Evolutionary conservation across 495 filamentous ascomycete genomes (phyloP).

Genomic region (Jackrogersella minutella): DNA sequence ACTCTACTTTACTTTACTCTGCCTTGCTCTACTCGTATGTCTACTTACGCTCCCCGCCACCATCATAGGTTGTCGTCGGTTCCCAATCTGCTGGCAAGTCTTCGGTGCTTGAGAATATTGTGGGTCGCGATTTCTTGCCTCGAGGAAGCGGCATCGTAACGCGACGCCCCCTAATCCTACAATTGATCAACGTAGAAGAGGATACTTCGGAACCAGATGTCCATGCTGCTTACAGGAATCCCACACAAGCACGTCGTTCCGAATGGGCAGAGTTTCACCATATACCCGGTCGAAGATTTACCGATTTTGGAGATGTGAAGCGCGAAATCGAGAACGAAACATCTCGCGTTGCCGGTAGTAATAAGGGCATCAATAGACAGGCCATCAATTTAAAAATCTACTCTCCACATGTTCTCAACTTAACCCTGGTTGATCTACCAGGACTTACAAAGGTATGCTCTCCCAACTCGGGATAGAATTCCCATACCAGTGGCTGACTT

Average conservation of each 20-base stretch:
- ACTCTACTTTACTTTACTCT: no score
- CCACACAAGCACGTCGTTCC: slow-evolving; percentile 53
- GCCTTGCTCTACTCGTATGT: no score
- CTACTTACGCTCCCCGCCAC: slow-evolving; percentile 30
- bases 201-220: slow-evolving; percentile 74
- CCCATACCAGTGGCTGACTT: slow-evolving; percentile 11
- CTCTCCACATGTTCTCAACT: slow-evolving; percentile 93
- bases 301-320: slow-evolving; percentile 91
- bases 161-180: slow-evolving; percentile 89
- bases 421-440: slow-evolving; percentile 95
- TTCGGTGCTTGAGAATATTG: slow-evolving; percentile 99
- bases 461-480: background rate
- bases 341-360: slow-evolving; percentile 90
- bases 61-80: slow-evolving; percentile 89
- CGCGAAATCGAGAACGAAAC: slow-evolving; percentile 98
- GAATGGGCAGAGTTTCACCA: slow-evolving; percentile 99
- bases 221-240: slow-evolving; percentile 62
- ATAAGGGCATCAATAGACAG: slow-evolving; percentile 97
- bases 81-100: slow-evolving; percentile 99
- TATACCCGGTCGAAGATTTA: slow-evolving; percentile 85
- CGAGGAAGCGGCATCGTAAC: slow-evolving; percentile 98
- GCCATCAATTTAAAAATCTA: slow-evolving; percentile 99
- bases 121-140: slow-evolving; percentile 95
- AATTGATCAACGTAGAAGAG: slow-evolving; percentile 95
- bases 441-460: slow-evolving; percentile 87